Conservation (phyloP, 2,329 filamentous ascomycete species). For the Pezicula carpinea region DNA sequence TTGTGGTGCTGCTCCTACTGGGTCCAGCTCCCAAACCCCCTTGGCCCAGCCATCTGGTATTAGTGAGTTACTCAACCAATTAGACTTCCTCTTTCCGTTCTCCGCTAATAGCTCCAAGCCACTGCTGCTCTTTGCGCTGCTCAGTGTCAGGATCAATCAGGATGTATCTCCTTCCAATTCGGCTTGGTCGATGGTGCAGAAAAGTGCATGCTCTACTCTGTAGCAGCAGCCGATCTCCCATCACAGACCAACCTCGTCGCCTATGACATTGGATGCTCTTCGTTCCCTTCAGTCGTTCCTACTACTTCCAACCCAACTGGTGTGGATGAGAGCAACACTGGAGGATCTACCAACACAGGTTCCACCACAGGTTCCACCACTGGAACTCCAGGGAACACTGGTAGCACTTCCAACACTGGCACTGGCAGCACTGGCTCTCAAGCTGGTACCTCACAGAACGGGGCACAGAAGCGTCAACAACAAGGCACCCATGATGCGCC, state of each 20-base stretch:
- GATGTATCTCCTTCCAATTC: conserved; percentile 1
- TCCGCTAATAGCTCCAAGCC: background rate
- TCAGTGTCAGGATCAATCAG: background rate
- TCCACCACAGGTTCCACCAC: background rate
- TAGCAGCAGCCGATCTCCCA: conserved; percentile 1
- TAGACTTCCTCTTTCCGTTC: background rate
- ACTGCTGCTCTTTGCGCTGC: background rate
- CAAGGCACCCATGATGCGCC: conserved; percentile 5
- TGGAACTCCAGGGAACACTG: background rate
- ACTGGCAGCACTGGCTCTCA: background rate
- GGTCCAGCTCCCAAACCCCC: background rate
- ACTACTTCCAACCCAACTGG: conserved; percentile 13
- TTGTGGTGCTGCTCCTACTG: conserved; percentile 2
- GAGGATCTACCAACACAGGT: background rate
- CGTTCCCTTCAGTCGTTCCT: conserved; percentile 11
- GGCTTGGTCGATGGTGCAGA: conserved; percentile 2
- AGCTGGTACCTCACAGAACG: background rate
- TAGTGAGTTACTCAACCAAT: background rate
- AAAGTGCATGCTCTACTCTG: conserved; percentile 5
- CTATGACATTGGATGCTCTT: conserved; percentile 14
- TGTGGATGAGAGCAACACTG: background rate
- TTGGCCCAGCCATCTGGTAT: conserved; percentile 4
- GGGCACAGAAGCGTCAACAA: background rate
- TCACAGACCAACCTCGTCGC: conserved; percentile 10
- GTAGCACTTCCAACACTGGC: background rate